phyloP scores from a whole-genome alignment of 2,329 filamentous ascomycete species.

The Microsporum canis region DNA sequence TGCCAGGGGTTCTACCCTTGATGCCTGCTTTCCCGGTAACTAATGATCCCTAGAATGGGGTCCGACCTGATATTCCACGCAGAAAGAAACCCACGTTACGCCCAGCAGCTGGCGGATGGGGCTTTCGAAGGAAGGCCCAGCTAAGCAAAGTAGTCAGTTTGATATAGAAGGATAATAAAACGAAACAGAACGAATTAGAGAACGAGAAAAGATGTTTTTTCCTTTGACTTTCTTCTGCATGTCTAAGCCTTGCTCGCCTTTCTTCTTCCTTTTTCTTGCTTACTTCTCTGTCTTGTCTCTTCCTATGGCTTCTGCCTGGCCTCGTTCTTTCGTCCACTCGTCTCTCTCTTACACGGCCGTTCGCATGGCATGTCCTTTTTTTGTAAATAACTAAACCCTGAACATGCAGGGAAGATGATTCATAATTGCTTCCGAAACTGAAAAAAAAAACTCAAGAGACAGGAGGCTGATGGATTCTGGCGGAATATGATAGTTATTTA shows the following conservation, averaged over 20 bases:
- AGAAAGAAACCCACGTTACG: background rate
- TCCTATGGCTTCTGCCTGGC: background rate
- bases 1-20: background rate
- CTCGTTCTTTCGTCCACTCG: background rate
- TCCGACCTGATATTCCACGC: background rate
- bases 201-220: background rate
- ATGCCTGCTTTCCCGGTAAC: background rate
- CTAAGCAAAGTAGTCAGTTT: background rate
- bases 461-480: slow-evolving; percentile 3
- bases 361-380: background rate
- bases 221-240: background rate
- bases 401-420: background rate
- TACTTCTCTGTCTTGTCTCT: background rate
- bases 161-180: background rate
- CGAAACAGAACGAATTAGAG: background rate
- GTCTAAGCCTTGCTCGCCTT: slow-evolving; percentile 3
- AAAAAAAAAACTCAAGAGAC: background rate
- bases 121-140: background rate
- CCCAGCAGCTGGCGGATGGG: background rate
- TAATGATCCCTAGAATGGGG: no score
- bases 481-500: background rate
- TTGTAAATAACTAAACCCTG: no score
- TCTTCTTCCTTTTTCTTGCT: background rate
- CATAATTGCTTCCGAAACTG: slow-evolving; percentile 1
- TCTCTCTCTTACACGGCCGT: background rate